Percentiles rank a stretch among this genome's conserved stretches.
Evolutionary conservation across 257 asterid genomes (phyloP).

Genomic region (Asclepias syriaca): DNA sequence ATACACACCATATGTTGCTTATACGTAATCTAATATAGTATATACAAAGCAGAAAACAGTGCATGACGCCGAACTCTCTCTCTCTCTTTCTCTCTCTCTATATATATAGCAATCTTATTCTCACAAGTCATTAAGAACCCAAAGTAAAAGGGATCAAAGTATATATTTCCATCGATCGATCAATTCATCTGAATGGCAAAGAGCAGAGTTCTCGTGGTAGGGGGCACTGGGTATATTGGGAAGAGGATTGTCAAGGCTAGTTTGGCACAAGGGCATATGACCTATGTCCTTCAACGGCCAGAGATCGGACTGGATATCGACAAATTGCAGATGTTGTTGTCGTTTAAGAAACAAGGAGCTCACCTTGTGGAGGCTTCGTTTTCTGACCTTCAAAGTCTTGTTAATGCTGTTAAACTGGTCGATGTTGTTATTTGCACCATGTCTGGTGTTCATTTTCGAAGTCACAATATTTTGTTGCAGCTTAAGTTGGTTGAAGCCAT

Average conservation of each 20-base stretch:
- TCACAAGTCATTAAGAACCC: background rate
- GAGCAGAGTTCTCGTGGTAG: slow-evolving; percentile 70
- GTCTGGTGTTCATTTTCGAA: slow-evolving; percentile 79
- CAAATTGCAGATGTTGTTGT: slow-evolving; percentile 53
- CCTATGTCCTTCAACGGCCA: slow-evolving; percentile 56
- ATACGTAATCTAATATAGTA: no score
- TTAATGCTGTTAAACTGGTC: slow-evolving; percentile 65
- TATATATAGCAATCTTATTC: background rate
- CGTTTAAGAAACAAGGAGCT: slow-evolving; percentile 67
- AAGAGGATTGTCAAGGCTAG: slow-evolving; percentile 68
- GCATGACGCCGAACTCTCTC: background rate
- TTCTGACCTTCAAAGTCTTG: slow-evolving; percentile 63
- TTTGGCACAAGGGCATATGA: slow-evolving; percentile 62
- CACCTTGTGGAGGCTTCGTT: slow-evolving; percentile 59
- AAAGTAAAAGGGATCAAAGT: background rate
- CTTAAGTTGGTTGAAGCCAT: slow-evolving; percentile 74
- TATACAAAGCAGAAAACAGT: background rate
- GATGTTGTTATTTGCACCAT: slow-evolving; percentile 82
- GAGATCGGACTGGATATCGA: slow-evolving; percentile 73
- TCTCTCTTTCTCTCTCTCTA: no score
- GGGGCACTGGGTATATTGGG: slow-evolving; percentile 81
- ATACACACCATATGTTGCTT: no score
- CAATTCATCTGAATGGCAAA: slow-evolving; percentile 33
- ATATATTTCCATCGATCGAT: background rate
- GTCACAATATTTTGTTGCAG: slow-evolving; percentile 63